These are phyloP conservation scores for Actinidia arguta DNA, from an alignment of 179 eudicot genomes.

Conservation along the genomic window DNA sequence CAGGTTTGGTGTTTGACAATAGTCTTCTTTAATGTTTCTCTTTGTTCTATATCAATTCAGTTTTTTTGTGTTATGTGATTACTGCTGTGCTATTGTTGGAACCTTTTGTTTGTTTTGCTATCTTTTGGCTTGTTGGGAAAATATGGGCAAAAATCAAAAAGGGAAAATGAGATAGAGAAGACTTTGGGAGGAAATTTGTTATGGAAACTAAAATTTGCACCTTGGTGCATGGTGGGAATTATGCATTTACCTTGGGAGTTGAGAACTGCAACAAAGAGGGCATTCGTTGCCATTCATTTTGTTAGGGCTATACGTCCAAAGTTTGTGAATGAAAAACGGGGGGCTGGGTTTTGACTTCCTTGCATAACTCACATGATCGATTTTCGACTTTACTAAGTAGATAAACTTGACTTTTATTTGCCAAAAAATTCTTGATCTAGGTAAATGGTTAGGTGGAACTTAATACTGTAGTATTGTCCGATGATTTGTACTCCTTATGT, in stretches of 20 bases:
- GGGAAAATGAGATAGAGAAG: background rate
- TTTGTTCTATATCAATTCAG: background rate
- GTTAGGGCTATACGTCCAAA: background rate
- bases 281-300: background rate
- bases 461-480: too few relatives aligned
- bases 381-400: background rate
- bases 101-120: too few relatives aligned
- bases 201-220: background rate
- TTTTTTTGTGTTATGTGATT: background rate
- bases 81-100: too few relatives aligned
- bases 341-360: background rate
- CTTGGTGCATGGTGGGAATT: background rate
- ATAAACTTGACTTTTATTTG: background rate
- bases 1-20: constrained; percentile 54
- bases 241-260: background rate
- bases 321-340: background rate
- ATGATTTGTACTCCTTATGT: too few relatives aligned
- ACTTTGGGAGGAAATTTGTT: background rate
- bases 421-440: background rate
- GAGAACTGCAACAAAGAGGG: background rate
- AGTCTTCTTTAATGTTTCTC: background rate
- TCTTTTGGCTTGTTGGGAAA: too few relatives aligned
- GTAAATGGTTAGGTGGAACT: too few relatives aligned
- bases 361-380: background rate
- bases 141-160: background rate